Base-by-base conservation (phyloP, 75 land plant species). In the Selaginella moellendorffii region DNA sequence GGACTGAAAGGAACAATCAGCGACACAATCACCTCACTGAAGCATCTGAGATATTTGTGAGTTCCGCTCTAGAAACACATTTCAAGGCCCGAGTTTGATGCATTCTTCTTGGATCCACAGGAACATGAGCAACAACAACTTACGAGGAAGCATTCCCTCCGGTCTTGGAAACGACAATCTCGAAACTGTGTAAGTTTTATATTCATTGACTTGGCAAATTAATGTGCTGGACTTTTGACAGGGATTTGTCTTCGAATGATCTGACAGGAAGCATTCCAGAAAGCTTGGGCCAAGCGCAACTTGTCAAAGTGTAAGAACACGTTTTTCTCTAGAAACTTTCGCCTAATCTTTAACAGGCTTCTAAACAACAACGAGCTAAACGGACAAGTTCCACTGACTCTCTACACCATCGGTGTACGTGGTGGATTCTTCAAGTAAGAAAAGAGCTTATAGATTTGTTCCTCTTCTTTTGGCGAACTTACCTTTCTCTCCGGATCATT, bases 341-440 rank as follows among this genome's bases (percentile, higher is more conserved):
- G n/a, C n/a, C n/a, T n/a, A n/a, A 19, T 20, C 5, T 56, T 56
- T 56, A 54, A 25, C 83, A 93, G 98, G 59, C 62, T 83, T 42
- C 63, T 93, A 56, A 82, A 86, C 67, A 68, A 70, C 66, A 93
- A 93, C 68, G 71, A 72, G 52, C 54, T 93, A 74, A 83, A 82
- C 25, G 98, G 96, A 20, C 79, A 74, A 63, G 98, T 93, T 27
- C 90, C 90, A 27, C 87, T 84, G 58, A 62, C 74, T 28, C 75
- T 93, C 0, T 93, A 83, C 54, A 81, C 98, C 19, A 70, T 93
- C 28, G 90, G 98, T 63, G 87, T 93, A 17, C 84, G 78, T 66
- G 98, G 98, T 69, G 98, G 98, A 52, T 67, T 73, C 30, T 81
- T 93, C 73, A 87, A 93, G 95, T 88, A 80, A 62, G 46, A 36